These are phyloP conservation scores for Septoria linicola DNA, from an alignment of 2,329 filamentous ascomycete genomes.

Conservation along the genomic window DNA sequence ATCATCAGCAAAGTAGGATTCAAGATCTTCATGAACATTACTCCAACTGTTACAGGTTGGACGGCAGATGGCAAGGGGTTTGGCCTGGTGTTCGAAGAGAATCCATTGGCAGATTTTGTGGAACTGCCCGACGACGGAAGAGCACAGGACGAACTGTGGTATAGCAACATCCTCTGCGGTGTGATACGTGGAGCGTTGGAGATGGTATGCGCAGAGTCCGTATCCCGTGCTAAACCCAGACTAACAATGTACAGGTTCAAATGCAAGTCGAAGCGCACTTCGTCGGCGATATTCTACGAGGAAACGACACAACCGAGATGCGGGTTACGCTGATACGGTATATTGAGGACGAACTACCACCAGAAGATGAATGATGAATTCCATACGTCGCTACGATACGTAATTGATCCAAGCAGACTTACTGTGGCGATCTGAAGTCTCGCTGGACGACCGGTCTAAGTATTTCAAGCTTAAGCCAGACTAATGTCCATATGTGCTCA, in stretches of 20 bases:
- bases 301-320: constrained; percentile 97
- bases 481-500: no score
- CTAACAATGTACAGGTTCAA: constrained; percentile 60
- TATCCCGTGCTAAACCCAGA: not conserved
- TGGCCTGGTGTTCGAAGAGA: constrained; percentile 93
- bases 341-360: constrained; percentile 95
- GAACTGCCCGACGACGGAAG: constrained; percentile 93
- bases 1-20: constrained; percentile 98
- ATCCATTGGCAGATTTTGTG: constrained; percentile 94
- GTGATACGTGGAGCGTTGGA: constrained; percentile 87
- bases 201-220: constrained; percentile 64
- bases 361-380: constrained; percentile 71
- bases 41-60: constrained; percentile 91
- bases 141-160: constrained; percentile 96
- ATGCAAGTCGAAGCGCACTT: constrained; percentile 99
- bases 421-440: no score
- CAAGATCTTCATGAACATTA: constrained; percentile 98
- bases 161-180: constrained; percentile 94
- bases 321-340: constrained; percentile 86
- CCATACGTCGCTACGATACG: not conserved
- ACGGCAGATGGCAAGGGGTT: constrained; percentile 95
- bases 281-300: constrained; percentile 86
- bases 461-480: no score
- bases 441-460: no score
- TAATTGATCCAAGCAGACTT: no score